These are phyloP conservation scores for Cladosporium sp. DNA, from an alignment of 2,329 filamentous ascomycete species.

Conservation along the genomic window DNA sequence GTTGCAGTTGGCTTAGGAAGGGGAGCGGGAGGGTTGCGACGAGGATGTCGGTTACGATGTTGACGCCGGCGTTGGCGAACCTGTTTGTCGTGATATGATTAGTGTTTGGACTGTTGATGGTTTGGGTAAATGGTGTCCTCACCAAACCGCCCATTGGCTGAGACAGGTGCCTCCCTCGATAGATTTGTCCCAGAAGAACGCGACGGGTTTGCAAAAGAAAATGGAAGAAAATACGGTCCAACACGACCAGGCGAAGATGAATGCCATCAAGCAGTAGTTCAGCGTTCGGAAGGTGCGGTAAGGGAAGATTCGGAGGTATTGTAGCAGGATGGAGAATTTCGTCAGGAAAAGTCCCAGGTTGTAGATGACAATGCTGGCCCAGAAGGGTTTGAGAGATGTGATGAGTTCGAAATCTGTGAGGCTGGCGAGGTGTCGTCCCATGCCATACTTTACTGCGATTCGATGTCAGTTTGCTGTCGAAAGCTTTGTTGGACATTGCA, in stretches of 20 bases:
- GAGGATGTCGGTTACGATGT: slow-evolving; percentile 34
- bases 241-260: slow-evolving; percentile 32
- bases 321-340: slow-evolving; percentile 33
- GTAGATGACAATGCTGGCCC: slow-evolving; percentile 24
- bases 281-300: slow-evolving; percentile 23
- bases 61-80: slow-evolving; percentile 35
- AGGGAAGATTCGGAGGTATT: slow-evolving; percentile 33
- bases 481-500: slow-evolving; percentile 14
- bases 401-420: slow-evolving; percentile 17
- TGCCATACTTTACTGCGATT: slow-evolving; percentile 24
- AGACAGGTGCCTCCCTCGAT: slow-evolving; percentile 35
- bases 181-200: slow-evolving; percentile 38
- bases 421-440: slow-evolving; percentile 22
- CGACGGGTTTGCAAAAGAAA: slow-evolving; percentile 40
- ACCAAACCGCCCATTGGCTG: slow-evolving; percentile 39
- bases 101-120: not conserved
- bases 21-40: slow-evolving; percentile 33
- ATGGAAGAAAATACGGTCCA: slow-evolving; percentile 34
- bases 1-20: slow-evolving; percentile 31
- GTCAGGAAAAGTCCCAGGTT: slow-evolving; percentile 25
- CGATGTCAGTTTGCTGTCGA: slow-evolving; percentile 5
- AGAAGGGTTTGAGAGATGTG: slow-evolving; percentile 23
- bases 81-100: slow-evolving; percentile 18
- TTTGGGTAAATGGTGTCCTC: not conserved
- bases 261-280: slow-evolving; percentile 26